Percentiles rank a stretch among this genome's conserved stretches.
Conservation (phyloP, 2,329 filamentous ascomycete genomes). For the Calonectria montana region DNA sequence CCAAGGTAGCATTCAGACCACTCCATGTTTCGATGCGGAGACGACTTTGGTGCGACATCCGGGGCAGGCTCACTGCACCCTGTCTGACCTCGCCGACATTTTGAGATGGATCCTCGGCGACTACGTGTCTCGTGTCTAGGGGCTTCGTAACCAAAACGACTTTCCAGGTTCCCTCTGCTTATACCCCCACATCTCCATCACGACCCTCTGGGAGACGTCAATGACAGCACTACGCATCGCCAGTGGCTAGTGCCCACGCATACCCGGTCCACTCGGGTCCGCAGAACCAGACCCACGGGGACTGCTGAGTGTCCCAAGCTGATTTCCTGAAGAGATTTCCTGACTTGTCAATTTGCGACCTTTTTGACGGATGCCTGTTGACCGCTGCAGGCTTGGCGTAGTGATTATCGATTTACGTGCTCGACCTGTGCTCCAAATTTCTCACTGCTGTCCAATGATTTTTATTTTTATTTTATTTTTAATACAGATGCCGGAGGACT, state of each 20-base stretch:
- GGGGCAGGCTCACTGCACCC: not conserved
- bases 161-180: not conserved
- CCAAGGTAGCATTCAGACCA: not conserved
- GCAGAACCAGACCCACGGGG: not conserved
- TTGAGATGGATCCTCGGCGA: not conserved
- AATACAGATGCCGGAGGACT: too few relatives aligned
- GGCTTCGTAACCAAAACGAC: not conserved
- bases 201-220: not conserved
- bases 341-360: not conserved
- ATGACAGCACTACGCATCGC: slow-evolving; percentile 8
- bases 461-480: too few relatives aligned
- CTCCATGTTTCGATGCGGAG: not conserved
- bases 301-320: not conserved
- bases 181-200: not conserved
- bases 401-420: not conserved
- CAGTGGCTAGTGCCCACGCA: slow-evolving; percentile 8
- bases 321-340: slow-evolving; percentile 2
- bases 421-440: not conserved
- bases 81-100: not conserved
- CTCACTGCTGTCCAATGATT: too few relatives aligned
- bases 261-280: slow-evolving; percentile 1
- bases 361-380: not conserved
- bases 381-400: not conserved
- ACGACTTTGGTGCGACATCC: not conserved
- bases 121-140: slow-evolving; percentile 4